Evolutionary conservation across 306 rosid species (phyloP), one percentile per base, ranked within the genome.

Genomic region (Quercus wislizeni): DNA sequence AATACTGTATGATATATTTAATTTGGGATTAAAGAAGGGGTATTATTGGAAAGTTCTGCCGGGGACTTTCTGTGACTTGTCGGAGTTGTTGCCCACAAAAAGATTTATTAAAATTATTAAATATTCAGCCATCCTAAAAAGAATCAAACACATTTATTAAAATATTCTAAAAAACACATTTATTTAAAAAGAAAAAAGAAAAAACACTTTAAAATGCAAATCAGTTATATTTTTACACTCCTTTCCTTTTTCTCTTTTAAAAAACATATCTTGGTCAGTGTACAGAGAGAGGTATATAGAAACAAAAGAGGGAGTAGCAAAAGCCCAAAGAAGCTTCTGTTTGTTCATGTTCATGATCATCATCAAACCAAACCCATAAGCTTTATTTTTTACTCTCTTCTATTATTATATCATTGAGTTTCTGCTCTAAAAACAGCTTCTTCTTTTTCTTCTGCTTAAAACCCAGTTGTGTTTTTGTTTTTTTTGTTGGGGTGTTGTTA

Each of bases 11-110:
- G 3, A 8, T 8, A 7, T 41, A 41, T 41, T 41, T 8, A 41
- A 41, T 57, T 76, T 8, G 12, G 43, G 23, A 57, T 20, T 49
- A 76, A 20, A 57, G 64, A 85, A 79, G 59, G 71, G 74, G 75
- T 52, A 71, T 49, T 33, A 33, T 19, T 20, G 80, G 83, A 78
- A 84, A 80, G 81, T 79, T n/a, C 19, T 55, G 86, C 73, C 79
- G 81, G 89, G 33, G 65, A 83, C 89, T 91, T 91, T 90, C 86
- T 81, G 85, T 80, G 85, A 71, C 82, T 82, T 93, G 96, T 90
- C 93, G 93, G 92, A 82, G 79, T 87, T 87, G 90, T 75, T 83
- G 84, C 91, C 94, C 91, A 83, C 89, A 90, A 85, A 88, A 87
- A 76, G 87, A 76, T 67, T 81, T 75, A 72, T 51, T 56, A 38